Conservation (phyloP, 2,329 filamentous ascomycete species). For the Calonectria pseudoturangicola region DNA sequence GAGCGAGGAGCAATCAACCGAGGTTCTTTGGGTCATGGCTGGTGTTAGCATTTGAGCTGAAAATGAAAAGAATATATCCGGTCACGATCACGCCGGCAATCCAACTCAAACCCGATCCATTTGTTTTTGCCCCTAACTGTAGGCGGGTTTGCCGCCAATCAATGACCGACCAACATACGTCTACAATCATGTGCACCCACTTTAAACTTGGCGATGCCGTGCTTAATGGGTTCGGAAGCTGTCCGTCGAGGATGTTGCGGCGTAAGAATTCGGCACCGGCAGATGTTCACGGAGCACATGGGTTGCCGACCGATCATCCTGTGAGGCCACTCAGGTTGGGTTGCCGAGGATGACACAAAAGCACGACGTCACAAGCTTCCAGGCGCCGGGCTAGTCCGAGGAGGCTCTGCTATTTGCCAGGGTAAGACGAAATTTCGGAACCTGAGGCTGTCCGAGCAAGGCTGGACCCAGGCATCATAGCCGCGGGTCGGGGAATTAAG, state of each 20-base stretch:
- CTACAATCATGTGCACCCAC: constrained; percentile 3
- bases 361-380: constrained; percentile 49
- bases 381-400: constrained; percentile 41
- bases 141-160: constrained; percentile 3
- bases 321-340: constrained; percentile 20
- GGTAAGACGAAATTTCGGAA: constrained; percentile 43
- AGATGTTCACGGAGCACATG: constrained; percentile 45
- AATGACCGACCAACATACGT: constrained; percentile 5
- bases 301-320: constrained; percentile 54
- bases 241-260: constrained; percentile 33
- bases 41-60: constrained; percentile 56
- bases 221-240: constrained; percentile 25
- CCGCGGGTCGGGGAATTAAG: constrained; percentile 47
- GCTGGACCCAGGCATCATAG: constrained; percentile 42
- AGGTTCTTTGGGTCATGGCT: constrained; percentile 54
- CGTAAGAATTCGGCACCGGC: constrained; percentile 39
- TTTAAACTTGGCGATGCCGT: constrained; percentile 8
- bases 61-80: constrained; percentile 55
- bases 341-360: constrained; percentile 49
- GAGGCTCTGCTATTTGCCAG: constrained; percentile 6
- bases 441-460: constrained; percentile 29
- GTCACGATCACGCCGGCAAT: constrained; percentile 48
- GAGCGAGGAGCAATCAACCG: constrained; percentile 51
- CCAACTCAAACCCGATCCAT: constrained; percentile 36
- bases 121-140: constrained; percentile 9